phyloP scores from a whole-genome alignment of 306 rosid species.

The Crotalaria pallida region DNA sequence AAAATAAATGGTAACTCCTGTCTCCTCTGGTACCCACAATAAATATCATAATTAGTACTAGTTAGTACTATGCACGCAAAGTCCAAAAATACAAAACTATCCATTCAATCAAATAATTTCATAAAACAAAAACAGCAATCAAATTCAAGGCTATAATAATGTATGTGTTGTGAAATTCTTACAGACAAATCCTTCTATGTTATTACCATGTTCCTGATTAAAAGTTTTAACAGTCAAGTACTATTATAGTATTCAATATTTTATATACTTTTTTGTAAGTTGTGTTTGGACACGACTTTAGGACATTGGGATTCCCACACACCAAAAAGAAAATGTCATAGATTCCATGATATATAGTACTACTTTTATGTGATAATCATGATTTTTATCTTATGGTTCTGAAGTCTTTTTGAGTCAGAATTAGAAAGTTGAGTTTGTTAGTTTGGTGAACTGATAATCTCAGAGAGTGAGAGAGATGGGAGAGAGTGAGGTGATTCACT shows the following conservation, averaged over 20 bases:
- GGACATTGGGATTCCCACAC: not conserved
- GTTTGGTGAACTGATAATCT: slow-evolving; percentile 18
- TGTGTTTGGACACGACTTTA: not conserved
- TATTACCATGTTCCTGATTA: not conserved
- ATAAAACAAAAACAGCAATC: no score
- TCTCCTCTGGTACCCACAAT: no score
- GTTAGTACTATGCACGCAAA: no score
- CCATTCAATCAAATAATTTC: no score
- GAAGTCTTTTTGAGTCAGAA: not conserved
- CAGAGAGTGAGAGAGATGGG: slow-evolving; percentile 20
- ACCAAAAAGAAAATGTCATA: not conserved
- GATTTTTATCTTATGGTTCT: not conserved
- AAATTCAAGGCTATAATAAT: no score
- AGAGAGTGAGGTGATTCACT: slow-evolving; percentile 61
- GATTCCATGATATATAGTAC: not conserved
- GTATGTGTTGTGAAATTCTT: no score
- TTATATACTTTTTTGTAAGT: not conserved
- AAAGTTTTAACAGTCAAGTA: not conserved
- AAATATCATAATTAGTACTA: no score
- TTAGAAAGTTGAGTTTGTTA: not conserved
- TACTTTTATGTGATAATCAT: not conserved
- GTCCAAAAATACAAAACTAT: no score
- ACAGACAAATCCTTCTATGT: no score
- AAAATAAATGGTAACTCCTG: no score
- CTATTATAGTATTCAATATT: not conserved